Evolutionary conservation across 2,329 filamentous ascomycete genomes (phyloP).

Genomic region (Setomelanomma holmii): DNA sequence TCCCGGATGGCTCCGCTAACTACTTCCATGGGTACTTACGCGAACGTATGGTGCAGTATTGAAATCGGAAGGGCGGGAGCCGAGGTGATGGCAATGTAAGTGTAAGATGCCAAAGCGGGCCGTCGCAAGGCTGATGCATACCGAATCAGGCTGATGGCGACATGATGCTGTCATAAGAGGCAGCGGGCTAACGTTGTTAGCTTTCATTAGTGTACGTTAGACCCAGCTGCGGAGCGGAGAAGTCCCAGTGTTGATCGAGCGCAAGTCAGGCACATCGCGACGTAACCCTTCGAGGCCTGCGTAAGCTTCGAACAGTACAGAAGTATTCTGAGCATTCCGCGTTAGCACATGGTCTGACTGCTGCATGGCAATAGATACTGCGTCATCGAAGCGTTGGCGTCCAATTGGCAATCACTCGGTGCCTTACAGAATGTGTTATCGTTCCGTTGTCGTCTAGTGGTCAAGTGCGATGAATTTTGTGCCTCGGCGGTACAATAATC

Average conservation of each 20-base stretch:
- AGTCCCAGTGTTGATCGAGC: background rate
- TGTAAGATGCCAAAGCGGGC: background rate
- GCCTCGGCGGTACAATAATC: conserved; percentile 1
- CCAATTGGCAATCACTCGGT: background rate
- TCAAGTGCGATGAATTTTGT: background rate
- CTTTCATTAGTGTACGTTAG: background rate
- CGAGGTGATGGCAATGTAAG: conserved; percentile 1
- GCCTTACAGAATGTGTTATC: conserved; percentile 14
- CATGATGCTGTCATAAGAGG: background rate
- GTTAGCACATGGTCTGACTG: background rate
- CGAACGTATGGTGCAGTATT: background rate
- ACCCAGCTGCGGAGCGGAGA: background rate
- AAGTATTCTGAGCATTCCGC: background rate
- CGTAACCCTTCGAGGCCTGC: background rate
- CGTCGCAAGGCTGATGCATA: background rate
- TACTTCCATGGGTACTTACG: background rate
- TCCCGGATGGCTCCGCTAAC: background rate
- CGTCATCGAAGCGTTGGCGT: background rate
- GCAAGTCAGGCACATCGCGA: conserved; percentile 8
- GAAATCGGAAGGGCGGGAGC: conserved; percentile 2
- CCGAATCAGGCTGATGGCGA: background rate
- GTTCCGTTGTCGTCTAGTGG: conserved; percentile 4
- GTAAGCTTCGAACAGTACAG: background rate
- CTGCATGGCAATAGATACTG: background rate
- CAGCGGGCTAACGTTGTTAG: background rate